Base-by-base conservation (phyloP, 2,329 filamentous ascomycete genomes). In the Colletotrichum australisinense region DNA sequence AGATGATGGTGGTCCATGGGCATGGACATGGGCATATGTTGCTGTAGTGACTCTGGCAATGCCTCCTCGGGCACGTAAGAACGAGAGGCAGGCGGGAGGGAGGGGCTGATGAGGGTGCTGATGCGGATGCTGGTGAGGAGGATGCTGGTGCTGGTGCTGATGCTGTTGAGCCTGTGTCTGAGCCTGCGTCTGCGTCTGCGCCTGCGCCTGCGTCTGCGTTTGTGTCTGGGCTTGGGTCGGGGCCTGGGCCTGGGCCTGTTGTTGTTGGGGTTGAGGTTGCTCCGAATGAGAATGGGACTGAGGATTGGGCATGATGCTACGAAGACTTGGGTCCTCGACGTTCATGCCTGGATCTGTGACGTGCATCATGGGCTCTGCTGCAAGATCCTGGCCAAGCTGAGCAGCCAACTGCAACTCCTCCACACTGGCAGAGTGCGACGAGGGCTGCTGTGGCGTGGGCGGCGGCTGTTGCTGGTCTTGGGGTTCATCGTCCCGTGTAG, bases 371-470 rank as follows among this genome's bases (percentile, higher is more conserved):
- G 87, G 84, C 14, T 83, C 78, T 11, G 82, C 81, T 30, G 88
- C 86, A 19, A 91, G 82, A 56, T 85, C 88, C 73, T 89, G 87
- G 60, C 88, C 88, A 55, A 91, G 81, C 77, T 90, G 89, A 11
- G 89, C 88, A 16, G 89, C 88, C 52, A 91, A 82, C 78, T 90
- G 89, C 55, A 91, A 83, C 80, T 91, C 89, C 76, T 89, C 88
- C 5, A 86, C 83, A 70, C 86, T 89, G 46, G 86, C 81, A 2
- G 85, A 82, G 14, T 83, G 83, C 16, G 82, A 77, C 12, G 82
- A 77, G 59, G 86, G 84, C 32, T 86, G 85, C 57, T 84, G 84
- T 24, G 84, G 79, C 19, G 83, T 78, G 16, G 83, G 79, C 3
- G 83, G 77, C 11, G 85, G 83, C 42, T 81, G 81, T 42, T 76